Evolutionary conservation across 1,284 basidiomycete genomes (phyloP).

Genomic region (Ceratobasidium papillatum): DNA sequence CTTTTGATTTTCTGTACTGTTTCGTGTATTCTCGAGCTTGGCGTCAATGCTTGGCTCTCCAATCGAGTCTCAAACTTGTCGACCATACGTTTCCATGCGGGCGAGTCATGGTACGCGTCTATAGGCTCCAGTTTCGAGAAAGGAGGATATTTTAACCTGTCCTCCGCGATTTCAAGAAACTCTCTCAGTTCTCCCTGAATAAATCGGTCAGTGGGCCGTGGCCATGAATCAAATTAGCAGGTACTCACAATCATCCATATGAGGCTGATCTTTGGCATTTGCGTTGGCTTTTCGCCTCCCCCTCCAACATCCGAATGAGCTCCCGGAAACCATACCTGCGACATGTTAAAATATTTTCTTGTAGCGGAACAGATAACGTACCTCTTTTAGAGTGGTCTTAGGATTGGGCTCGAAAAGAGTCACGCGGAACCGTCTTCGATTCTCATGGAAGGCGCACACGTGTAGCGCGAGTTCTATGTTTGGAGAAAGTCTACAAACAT

Average conservation of each 20-base stretch:
- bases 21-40: slow-evolving; percentile 21
- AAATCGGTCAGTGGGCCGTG: too few species aligned
- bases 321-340: slow-evolving; percentile 37
- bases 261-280: slow-evolving; percentile 13
- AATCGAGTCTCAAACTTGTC: slow-evolving; percentile 28
- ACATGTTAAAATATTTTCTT: not conserved
- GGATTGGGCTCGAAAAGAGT: slow-evolving; percentile 30
- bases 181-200: slow-evolving; percentile 20
- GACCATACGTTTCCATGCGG: slow-evolving; percentile 28
- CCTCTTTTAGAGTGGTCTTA: slow-evolving; percentile 28
- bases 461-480: slow-evolving; percentile 38
- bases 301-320: slow-evolving; percentile 42
- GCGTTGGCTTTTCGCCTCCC: slow-evolving; percentile 27
- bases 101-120: slow-evolving; percentile 32
- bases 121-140: slow-evolving; percentile 1
- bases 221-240: too few species aligned
- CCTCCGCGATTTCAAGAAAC: slow-evolving; percentile 24
- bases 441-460: slow-evolving; percentile 39
- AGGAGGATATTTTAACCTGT: slow-evolving; percentile 27
- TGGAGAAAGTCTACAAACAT: slow-evolving; percentile 30
- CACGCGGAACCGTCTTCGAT: slow-evolving; percentile 32
- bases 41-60: slow-evolving; percentile 15
- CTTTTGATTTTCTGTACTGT: slow-evolving; percentile 24
- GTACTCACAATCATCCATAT: slow-evolving; percentile 38
- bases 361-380: not conserved